Evolutionary conservation across 192 early-diverging fungal species (phyloP).

Genomic region (Umbelopsis vinacea): DNA sequence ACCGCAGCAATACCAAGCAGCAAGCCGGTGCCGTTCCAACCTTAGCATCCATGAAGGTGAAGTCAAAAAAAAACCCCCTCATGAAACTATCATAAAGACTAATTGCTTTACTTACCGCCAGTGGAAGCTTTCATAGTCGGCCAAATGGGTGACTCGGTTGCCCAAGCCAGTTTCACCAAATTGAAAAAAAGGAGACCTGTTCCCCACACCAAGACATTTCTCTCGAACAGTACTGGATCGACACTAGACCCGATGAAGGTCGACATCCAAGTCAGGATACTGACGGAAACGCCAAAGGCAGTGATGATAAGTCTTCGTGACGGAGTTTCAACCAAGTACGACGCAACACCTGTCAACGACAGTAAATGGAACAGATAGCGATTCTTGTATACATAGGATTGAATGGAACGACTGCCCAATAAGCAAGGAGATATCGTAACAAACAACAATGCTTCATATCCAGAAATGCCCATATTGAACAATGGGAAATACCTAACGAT

Average conservation of each 20-base stretch:
- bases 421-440: conserved; percentile 60
- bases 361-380: conserved; percentile 59
- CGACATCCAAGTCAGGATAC: conserved; percentile 59
- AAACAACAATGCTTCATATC: conserved; percentile 75
- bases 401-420: conserved; percentile 59
- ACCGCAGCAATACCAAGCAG: conserved; percentile 63
- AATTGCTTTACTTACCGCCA: conserved; percentile 65
- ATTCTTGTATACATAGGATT: conserved; percentile 53
- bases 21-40: conserved; percentile 62
- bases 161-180: conserved; percentile 75
- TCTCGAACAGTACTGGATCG: conserved; percentile 61
- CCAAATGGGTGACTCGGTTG: conserved; percentile 81
- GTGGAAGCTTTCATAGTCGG: conserved; percentile 78
- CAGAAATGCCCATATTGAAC: conserved; percentile 86
- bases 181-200: conserved; percentile 70
- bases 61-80: background rate
- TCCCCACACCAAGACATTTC: conserved; percentile 65
- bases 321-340: conserved; percentile 63
- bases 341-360: conserved; percentile 65
- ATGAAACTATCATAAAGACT: background rate
- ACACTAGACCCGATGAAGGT: conserved; percentile 58
- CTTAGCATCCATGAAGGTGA: background rate
- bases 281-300: conserved; percentile 61
- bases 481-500: conserved; percentile 81
- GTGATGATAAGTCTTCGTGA: conserved; percentile 61